phyloP scores from a whole-genome alignment of 306 rosid genomes.

The Begonia masoniana region DNA sequence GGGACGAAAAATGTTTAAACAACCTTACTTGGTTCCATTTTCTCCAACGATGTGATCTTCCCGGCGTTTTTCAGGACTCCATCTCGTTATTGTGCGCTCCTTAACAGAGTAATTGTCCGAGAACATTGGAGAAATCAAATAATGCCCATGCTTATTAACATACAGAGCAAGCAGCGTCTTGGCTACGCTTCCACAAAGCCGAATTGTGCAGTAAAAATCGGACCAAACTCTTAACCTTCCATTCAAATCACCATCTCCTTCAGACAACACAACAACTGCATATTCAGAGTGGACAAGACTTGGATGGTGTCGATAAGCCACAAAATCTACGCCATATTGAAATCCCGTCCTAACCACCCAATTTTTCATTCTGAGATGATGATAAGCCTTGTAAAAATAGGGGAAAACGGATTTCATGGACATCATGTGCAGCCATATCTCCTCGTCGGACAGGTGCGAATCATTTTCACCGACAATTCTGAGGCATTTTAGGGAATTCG shows the following conservation, averaged over 20 bases:
- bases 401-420: slow-evolving; percentile 40
- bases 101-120: slow-evolving; percentile 24
- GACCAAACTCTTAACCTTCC: slow-evolving; percentile 64
- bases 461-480: slow-evolving; percentile 19
- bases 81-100: slow-evolving; percentile 39
- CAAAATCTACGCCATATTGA: slow-evolving; percentile 61
- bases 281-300: slow-evolving; percentile 63
- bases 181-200: slow-evolving; percentile 57
- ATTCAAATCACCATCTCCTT: slow-evolving; percentile 19
- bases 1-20: too few relatives aligned
- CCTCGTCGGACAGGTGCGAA: slow-evolving; percentile 20
- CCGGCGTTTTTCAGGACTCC: slow-evolving; percentile 51
- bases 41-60: slow-evolving; percentile 21
- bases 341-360: slow-evolving; percentile 68
- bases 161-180: slow-evolving; percentile 43
- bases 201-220: slow-evolving; percentile 51
- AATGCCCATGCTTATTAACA: slow-evolving; percentile 23
- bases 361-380: slow-evolving; percentile 52
- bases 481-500: slow-evolving; percentile 48
- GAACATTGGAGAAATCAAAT: slow-evolving; percentile 22
- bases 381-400: slow-evolving; percentile 46
- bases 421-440: slow-evolving; percentile 42
- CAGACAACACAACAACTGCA: slow-evolving; percentile 55
- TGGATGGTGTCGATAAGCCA: slow-evolving; percentile 65
- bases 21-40: slow-evolving; percentile 21